Evolutionary conservation across 2,329 filamentous ascomycete genomes (phyloP).

Genomic region (Penicillium sp.): DNA sequence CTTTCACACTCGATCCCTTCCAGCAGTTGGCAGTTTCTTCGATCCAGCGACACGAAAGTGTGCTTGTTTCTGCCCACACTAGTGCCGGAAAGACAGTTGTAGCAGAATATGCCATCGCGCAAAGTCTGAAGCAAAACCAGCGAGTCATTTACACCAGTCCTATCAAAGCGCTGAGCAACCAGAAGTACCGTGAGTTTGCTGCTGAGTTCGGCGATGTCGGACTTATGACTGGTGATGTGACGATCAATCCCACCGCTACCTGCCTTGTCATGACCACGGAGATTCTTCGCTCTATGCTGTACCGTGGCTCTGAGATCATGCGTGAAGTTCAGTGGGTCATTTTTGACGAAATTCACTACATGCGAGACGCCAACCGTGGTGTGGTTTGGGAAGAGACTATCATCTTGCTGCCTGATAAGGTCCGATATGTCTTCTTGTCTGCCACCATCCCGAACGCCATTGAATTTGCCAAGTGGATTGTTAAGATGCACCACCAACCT

Average conservation of each 20-base stretch:
- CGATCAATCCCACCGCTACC: conserved; percentile 96
- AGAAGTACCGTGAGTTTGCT: conserved; percentile 96
- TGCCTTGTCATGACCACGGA: conserved; percentile 99
- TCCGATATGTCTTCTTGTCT: conserved; percentile 96
- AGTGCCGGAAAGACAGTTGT: conserved; percentile 98
- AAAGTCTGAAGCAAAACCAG: conserved; percentile 96
- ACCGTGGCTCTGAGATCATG: conserved; percentile 98
- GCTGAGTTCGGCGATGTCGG: conserved; percentile 96
- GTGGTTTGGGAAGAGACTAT: conserved; percentile 99
- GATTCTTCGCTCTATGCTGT: conserved; percentile 98
- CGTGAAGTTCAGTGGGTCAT: conserved; percentile 98
- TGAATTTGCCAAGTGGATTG: conserved; percentile 99
- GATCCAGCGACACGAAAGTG: conserved; percentile 94
- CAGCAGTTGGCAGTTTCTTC: conserved; percentile 92
- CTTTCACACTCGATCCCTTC: conserved; percentile 95
- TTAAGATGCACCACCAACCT: conserved; percentile 94
- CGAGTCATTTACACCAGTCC: conserved; percentile 98
- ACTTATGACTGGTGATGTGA: conserved; percentile 98
- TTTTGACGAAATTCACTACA: conserved; percentile 98
- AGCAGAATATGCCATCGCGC: conserved; percentile 96
- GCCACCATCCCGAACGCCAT: conserved; percentile 98
- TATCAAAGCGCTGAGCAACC: conserved; percentile 97
- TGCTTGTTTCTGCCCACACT: conserved; percentile 94
- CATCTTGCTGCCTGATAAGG: conserved; percentile 95
- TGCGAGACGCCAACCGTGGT: conserved; percentile 84